Percentiles rank a stretch among this genome's conserved stretches.
Conservation (phyloP, 345 rosid genomes). For the Gossypium bickii region DNA sequence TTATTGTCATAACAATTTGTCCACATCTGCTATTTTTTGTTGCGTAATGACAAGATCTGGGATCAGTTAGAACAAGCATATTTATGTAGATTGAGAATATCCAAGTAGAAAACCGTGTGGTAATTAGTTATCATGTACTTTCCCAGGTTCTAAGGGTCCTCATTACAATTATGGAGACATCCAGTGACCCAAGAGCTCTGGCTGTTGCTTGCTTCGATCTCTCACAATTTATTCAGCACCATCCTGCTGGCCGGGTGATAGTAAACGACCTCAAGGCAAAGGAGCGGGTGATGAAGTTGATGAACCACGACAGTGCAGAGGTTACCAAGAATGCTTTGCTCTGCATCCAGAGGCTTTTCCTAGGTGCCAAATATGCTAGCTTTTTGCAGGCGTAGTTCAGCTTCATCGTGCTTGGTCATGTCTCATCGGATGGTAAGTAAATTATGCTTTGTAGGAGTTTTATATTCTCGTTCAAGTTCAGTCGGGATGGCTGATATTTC, state of each 20-base stretch:
- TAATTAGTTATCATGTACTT: slow-evolving; percentile 5
- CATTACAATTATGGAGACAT: slow-evolving; percentile 80
- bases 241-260: slow-evolving; percentile 90
- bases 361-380: slow-evolving; percentile 94
- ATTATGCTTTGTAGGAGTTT: not conserved
- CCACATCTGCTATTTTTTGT: not conserved
- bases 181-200: slow-evolving; percentile 77
- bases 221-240: slow-evolving; percentile 90
- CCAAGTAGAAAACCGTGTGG: not conserved
- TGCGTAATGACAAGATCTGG: not conserved
- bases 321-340: slow-evolving; percentile 75
- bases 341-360: slow-evolving; percentile 85
- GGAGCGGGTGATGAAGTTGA: slow-evolving; percentile 82
- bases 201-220: slow-evolving; percentile 93
- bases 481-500: not conserved
- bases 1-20: not conserved
- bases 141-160: slow-evolving; percentile 90
- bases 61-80: not conserved
- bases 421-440: not conserved
- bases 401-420: not conserved
- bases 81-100: not conserved
- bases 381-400: slow-evolving; percentile 72
- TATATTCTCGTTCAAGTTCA: not conserved
- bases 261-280: slow-evolving; percentile 85
- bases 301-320: slow-evolving; percentile 80